Evolutionary conservation across 805 yeast species (phyloP), one percentile per base, ranked within the genome.

Genomic region (Ogataea trehalophila): DNA sequence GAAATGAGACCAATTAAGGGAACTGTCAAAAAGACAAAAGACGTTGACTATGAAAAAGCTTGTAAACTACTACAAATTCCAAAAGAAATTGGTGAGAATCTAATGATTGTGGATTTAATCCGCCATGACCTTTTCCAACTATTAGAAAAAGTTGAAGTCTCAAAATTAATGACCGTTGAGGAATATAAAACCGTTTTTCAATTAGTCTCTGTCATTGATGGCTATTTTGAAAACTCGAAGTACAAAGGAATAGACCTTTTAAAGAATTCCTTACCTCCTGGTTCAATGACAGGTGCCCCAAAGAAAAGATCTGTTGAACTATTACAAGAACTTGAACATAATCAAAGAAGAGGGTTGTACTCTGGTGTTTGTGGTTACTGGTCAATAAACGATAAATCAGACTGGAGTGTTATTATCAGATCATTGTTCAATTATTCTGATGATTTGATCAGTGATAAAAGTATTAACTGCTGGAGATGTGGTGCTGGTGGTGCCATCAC

Each of bases 231-330:
- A 14, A 54, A 50, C 16, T 44, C 55, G 3, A 37, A 33, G 2
- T 81, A 75, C 54, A 69, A 75, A 13, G 99, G 98, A 0, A 69
- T 91, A 22, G 98, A 94, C 62, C 70, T 92, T 2, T 72, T 94
- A 13, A 76, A 80, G 18, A 80, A 80, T 49, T 81, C 96, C 0
- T 70, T 95, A 34, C 99, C 99, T 3, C 97, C 99, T 0, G 99
- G 99, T 0, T 92, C 98, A 0, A 94, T 94, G 99, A 94, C 99
- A 0, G 99, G 99, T 3, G 99, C 99, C 0, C 99, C 99, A 2
- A 94, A 94, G 69, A 86, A 84, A 57, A 76, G 96, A 49, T 88
- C 97, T 0, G 95, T 94, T 6, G 94, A 92, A 63, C 64, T 95
- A 5, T 71, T 94, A 29, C 86, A 83, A 50, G 61, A 63, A 0